Evolutionary conservation across 2,329 filamentous ascomycete genomes (phyloP), one percentile per base, ranked within the genome.

Genomic region (Coniella vitis): DNA sequence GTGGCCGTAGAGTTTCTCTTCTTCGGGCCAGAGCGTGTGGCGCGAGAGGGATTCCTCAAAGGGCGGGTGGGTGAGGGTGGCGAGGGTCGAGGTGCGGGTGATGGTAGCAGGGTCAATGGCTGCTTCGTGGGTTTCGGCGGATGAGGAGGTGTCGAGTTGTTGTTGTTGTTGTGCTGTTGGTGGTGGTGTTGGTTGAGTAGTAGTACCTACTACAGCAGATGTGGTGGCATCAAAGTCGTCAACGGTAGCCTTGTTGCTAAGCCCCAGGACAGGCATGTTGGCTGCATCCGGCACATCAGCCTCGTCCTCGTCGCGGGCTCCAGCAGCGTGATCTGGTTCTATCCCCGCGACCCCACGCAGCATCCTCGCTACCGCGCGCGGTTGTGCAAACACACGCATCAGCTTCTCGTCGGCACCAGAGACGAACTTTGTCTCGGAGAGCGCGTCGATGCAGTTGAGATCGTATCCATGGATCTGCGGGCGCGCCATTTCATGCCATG

Each of bases 401-500:
- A 98, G 79, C 68, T 98, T 98, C 71, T 98, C 93, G 57, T 98
- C 93, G 3, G 93, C 93, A 7, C 93, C 93, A 2, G 90, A 95
- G 19, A 97, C 85, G 62, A 98, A 98, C 57, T 84, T 85, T 7
- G 80, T 76, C 7, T 78, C 67, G 7, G 81, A 83, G 4, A 96
- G 73, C 0, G 83, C 78, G 60, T 90, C 86, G 55, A 97, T 83
- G 65, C 93, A 97, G 71, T 97, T 98, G 47, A 98, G 76, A 64
- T 98, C 91, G 65, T 98, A 98, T 34, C 93, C 93, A 64, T 98
- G 93, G 56, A 98, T 98, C 64, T 98, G 93, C 4, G 93, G 93
- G 43, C 93, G 77, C 1, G 90, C 86, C 72, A 97, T 90, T 65
- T 98, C 93, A 66, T 97, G 91, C 93, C 93, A 98, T 10, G 88